phyloP scores from a whole-genome alignment of 129 eudicot genomes.

The Centrapalus pauciflorus region DNA sequence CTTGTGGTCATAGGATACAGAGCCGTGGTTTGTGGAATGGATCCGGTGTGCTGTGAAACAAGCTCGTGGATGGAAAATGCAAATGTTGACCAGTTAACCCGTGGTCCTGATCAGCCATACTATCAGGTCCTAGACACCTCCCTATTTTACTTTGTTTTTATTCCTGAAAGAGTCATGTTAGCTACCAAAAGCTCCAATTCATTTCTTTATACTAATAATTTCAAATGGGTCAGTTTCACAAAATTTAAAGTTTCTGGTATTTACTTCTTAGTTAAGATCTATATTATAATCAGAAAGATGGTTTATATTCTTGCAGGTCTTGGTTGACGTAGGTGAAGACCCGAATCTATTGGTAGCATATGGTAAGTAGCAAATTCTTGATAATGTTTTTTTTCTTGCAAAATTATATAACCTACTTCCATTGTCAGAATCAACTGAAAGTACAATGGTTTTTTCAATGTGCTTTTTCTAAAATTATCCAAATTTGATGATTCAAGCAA shows the following conservation, averaged over 20 bases:
- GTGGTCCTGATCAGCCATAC: constrained; percentile 90
- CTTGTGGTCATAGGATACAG: constrained; percentile 53
- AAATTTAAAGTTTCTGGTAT: neutral
- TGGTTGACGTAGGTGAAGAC: constrained; percentile 76
- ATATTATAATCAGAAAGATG: neutral
- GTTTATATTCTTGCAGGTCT: constrained; percentile 45
- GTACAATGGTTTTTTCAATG: too few relatives aligned
- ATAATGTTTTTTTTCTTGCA: neutral
- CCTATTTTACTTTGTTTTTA: neutral
- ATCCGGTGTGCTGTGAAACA: constrained; percentile 95
- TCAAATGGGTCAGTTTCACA: neutral
- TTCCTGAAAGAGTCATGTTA: neutral
- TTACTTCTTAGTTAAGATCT: neutral
- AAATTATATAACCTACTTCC: neutral
- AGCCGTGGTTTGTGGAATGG: constrained; percentile 98
- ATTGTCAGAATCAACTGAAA: neutral
- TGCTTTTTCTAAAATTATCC: too few relatives aligned
- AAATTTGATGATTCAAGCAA: too few relatives aligned
- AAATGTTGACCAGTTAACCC: constrained; percentile 59
- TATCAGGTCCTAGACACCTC: constrained; percentile 64
- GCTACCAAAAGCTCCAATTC: neutral
- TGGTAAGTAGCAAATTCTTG: constrained; percentile 41
- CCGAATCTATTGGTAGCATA: constrained; percentile 87
- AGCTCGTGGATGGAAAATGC: constrained; percentile 91
- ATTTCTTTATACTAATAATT: neutral